These are phyloP conservation scores for Lupinus albus DNA, from an alignment of 306 rosid genomes.

Conservation along the genomic window DNA sequence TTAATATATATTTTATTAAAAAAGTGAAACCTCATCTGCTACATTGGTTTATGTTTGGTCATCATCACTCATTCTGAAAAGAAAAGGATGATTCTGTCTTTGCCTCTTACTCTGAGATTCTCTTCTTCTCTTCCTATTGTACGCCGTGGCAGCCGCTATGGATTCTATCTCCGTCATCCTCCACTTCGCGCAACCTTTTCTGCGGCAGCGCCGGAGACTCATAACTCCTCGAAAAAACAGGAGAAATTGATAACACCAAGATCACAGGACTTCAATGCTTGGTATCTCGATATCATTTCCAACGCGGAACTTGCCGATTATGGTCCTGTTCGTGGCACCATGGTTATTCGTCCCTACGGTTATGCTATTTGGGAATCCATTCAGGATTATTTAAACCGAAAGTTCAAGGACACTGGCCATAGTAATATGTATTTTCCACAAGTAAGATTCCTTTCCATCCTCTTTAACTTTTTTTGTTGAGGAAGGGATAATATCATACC, in stretches of 20 bases:
- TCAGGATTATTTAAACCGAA: constrained; percentile 91
- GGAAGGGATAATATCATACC: background rate
- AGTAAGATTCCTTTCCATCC: constrained; percentile 41
- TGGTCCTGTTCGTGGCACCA: constrained; percentile 98
- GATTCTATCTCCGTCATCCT: constrained; percentile 9
- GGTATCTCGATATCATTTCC: constrained; percentile 87
- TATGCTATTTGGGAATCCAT: constrained; percentile 97
- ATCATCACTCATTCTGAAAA: background rate
- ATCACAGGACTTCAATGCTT: constrained; percentile 90
- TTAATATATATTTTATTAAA: too few relatives aligned
- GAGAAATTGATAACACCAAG: constrained; percentile 75
- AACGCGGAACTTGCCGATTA: constrained; percentile 94
- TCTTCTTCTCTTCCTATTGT: constrained; percentile 55
- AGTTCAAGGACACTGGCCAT: constrained; percentile 95
- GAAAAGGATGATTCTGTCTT: constrained; percentile 50
- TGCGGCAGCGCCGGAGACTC: constrained; percentile 48
- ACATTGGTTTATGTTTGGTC: background rate
- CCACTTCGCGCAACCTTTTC: constrained; percentile 43
- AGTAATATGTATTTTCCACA: constrained; percentile 97
- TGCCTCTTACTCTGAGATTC: constrained; percentile 55
- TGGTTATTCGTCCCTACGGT: constrained; percentile 98
- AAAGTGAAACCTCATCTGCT: too few relatives aligned
- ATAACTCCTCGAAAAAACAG: background rate
- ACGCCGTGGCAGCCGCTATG: constrained; percentile 45
- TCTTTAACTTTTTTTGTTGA: too few relatives aligned